Base-by-base conservation (phyloP, 306 rosid genomes). In the Citrullus mucosospermus region DNA sequence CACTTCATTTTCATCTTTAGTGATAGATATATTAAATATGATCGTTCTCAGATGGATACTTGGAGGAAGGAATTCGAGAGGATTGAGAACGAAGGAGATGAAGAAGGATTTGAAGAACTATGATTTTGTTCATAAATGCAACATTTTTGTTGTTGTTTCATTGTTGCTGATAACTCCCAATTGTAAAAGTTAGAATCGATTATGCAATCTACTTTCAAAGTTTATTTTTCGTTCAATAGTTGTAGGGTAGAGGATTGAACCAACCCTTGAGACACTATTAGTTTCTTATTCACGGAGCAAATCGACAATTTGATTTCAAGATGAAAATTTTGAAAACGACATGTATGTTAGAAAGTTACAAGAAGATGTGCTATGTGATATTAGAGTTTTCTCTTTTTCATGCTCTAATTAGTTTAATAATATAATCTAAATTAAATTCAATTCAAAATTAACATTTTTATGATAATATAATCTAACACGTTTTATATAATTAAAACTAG, bases 41-140 rank as follows among this genome's bases (percentile, higher is more conserved):
- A 82, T 83, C 53, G n/a, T 34, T 78, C 39, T 46, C 86, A 90
- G 97, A 86, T 90, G 90, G 94, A 87, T 70, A 78, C 79, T 25
- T 87, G 89, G 90, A 83, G 88, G 78, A 80, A 74, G 30, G 88
- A 88, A 83, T 85, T 88, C 39, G 88, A 76, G 67, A 86, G 93
- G 88, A 55, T 86, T 53, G 91, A 90, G 65, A 87, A 85, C 43
- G 88, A 88, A 65, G 92, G 89, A 63, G 92, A 91, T 57, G 92
- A 89, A 85, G 97, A 91, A 16, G 92, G 91, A 10, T 91, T 91
- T 79, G 91, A 91, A 78, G 94, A 91, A 86, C 83, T 90, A 43
- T 88, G 76, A 78, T 44, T 67, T n/a, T 43, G 66, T 22, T 70
- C 36, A 66, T 17, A 38, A 66, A 66, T 6, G 43, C 32, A 30